These are phyloP conservation scores for Globisporangium orthogonon DNA, from an alignment of 352 stramenopile genomes.

Conservation along the genomic window DNA sequence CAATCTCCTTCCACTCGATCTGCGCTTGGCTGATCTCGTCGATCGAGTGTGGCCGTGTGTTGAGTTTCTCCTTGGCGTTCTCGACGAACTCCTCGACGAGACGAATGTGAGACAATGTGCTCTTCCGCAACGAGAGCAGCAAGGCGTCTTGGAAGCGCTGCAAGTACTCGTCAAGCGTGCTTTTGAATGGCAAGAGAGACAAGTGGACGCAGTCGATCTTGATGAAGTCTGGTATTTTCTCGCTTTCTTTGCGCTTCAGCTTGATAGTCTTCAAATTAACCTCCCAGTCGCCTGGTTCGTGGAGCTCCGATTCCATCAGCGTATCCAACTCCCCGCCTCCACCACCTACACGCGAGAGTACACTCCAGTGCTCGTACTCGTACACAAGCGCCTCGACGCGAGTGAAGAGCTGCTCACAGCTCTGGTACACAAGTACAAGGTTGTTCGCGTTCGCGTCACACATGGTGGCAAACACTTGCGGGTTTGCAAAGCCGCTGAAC, in stretches of 20 bases:
- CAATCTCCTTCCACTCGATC: constrained; percentile 89
- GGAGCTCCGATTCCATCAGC: constrained; percentile 73
- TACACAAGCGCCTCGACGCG: constrained; percentile 61
- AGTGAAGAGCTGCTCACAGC: constrained; percentile 88
- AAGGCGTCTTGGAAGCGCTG: constrained; percentile 83
- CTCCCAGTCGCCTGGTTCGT: constrained; percentile 77
- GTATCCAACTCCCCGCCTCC: constrained; percentile 60
- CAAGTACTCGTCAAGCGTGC: constrained; percentile 79
- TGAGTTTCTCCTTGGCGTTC: constrained; percentile 84
- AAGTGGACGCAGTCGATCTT: constrained; percentile 91
- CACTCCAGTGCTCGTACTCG: constrained; percentile 83
- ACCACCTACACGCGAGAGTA: constrained; percentile 46
- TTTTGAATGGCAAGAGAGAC: constrained; percentile 87
- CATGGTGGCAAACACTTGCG: constrained; percentile 85
- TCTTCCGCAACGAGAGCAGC: constrained; percentile 81
- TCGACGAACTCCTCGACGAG: constrained; percentile 89
- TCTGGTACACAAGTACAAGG: constrained; percentile 87
- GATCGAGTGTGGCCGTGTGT: constrained; percentile 86
- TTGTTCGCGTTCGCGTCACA: constrained; percentile 82
- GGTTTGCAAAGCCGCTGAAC: constrained; percentile 88
- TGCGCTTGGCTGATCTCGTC: constrained; percentile 89
- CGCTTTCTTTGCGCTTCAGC: constrained; percentile 87
- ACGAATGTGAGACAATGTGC: constrained; percentile 67
- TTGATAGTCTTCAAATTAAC: constrained; percentile 89
- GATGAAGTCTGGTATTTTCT: constrained; percentile 88